These are phyloP conservation scores for Pigoraptor vietnamica DNA, from an alignment of 78 protist genomes.

Conservation along the genomic window DNA sequence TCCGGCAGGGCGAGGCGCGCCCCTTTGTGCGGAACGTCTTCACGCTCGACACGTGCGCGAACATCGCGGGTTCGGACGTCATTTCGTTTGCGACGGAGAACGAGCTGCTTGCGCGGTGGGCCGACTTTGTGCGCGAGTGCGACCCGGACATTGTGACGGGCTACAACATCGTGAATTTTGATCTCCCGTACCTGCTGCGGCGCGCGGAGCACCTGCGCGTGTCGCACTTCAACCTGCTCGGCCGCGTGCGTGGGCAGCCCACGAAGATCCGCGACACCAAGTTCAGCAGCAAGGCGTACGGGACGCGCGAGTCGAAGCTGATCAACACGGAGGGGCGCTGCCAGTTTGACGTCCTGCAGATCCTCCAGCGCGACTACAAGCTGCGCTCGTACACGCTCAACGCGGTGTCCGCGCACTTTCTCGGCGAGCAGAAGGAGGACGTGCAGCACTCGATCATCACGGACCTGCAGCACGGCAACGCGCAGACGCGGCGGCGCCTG, in stretches of 20 bases:
- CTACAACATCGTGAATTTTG: slow-evolving; percentile 97
- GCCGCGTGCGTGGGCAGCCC: slow-evolving; percentile 28
- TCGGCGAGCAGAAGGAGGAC: slow-evolving; percentile 98
- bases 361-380: slow-evolving; percentile 40
- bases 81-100: slow-evolving; percentile 60
- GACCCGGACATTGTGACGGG: slow-evolving; percentile 99
- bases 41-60: slow-evolving; percentile 78
- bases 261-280: slow-evolving; percentile 42
- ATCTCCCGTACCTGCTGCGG: slow-evolving; percentile 91
- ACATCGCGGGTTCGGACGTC: slow-evolving; percentile 90
- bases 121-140: slow-evolving; percentile 49
- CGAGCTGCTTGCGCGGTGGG: slow-evolving; percentile 72
- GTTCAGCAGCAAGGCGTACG: slow-evolving; percentile 77
- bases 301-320: slow-evolving; percentile 89
- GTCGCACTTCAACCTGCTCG: slow-evolving; percentile 38
- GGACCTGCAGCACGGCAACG: slow-evolving; percentile 85
- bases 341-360: slow-evolving; percentile 69
- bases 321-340: slow-evolving; percentile 77
- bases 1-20: slow-evolving; percentile 13
- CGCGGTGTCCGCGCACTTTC: slow-evolving; percentile 89
- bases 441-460: slow-evolving; percentile 96
- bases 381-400: slow-evolving; percentile 96
- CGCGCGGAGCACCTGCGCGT: slow-evolving; percentile 68
- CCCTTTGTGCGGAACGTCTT: slow-evolving; percentile 71
- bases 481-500: slow-evolving; percentile 90